phyloP scores from a whole-genome alignment of 2,329 filamentous ascomycete genomes.

The Colletotrichum siamense region DNA sequence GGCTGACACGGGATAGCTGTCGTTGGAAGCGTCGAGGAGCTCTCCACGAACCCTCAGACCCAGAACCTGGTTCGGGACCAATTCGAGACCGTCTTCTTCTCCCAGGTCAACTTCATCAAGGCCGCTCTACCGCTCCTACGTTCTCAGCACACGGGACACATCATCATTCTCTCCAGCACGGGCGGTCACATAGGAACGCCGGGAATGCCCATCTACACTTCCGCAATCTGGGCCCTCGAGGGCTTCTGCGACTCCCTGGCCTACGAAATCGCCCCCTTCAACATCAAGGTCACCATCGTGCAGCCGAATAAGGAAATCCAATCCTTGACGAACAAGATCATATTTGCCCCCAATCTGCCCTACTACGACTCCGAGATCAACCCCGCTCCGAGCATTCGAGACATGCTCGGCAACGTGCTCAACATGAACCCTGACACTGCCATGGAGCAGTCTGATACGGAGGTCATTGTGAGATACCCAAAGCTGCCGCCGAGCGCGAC shows the following conservation, averaged over 20 bases:
- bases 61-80: conserved; percentile 85
- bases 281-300: conserved; percentile 93
- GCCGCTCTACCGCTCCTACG: conserved; percentile 82
- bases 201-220: conserved; percentile 88
- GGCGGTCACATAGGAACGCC: conserved; percentile 93
- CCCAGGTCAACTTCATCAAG: conserved; percentile 95
- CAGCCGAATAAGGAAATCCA: conserved; percentile 95
- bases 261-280: conserved; percentile 96
- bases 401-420: conserved; percentile 81
- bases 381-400: conserved; percentile 80
- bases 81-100: conserved; percentile 95
- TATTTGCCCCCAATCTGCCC: conserved; percentile 78
- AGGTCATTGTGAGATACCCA: conserved; percentile 74
- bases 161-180: conserved; percentile 88
- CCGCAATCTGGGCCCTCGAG: conserved; percentile 92
- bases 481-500: conserved; percentile 71
- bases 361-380: conserved; percentile 70
- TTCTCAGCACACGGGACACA: conserved; percentile 82
- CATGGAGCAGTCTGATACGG: conserved; percentile 36
- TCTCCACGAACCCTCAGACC: conserved; percentile 75
- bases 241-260: conserved; percentile 95
- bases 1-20: conserved; percentile 60
- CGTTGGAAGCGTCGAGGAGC: conserved; percentile 89
- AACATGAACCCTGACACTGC: conserved; percentile 75
- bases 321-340: conserved; percentile 85